A percentile compares a stretch with the other conserved stretches of the same genome.
Evolutionary conservation across 2,329 filamentous ascomycete genomes (phyloP).

Genomic region (Epichloe sibirici): DNA sequence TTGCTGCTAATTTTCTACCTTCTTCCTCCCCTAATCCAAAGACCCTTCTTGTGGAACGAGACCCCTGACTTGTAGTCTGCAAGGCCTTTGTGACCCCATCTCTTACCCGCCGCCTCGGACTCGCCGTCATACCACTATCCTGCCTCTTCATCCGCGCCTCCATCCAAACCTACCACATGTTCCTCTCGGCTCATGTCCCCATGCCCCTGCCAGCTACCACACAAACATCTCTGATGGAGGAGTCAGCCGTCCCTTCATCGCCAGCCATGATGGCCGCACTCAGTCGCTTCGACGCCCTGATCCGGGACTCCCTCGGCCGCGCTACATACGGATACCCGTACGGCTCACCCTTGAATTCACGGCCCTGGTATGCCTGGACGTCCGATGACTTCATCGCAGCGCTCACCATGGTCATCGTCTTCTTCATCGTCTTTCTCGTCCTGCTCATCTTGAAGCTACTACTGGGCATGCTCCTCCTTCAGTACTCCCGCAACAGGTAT

Average conservation of each 20-base stretch:
- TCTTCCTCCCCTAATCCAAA: not conserved
- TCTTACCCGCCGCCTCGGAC: constrained; percentile 74
- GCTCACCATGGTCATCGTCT: constrained; percentile 73
- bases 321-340: constrained; percentile 53
- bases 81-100: constrained; percentile 88
- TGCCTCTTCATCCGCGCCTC: constrained; percentile 92
- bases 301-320: constrained; percentile 65
- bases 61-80: not conserved
- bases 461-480: constrained; percentile 76
- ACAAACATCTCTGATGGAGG: constrained; percentile 52
- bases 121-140: constrained; percentile 84
- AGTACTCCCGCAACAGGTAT: constrained; percentile 69
- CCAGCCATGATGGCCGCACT: constrained; percentile 67
- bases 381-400: constrained; percentile 64
- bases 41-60: not conserved
- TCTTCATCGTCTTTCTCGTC: constrained; percentile 74
- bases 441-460: constrained; percentile 76
- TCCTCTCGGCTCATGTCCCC: constrained; percentile 75
- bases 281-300: constrained; percentile 62
- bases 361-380: constrained; percentile 43
- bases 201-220: constrained; percentile 55
- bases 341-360: constrained; percentile 24
- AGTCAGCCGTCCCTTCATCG: constrained; percentile 51
- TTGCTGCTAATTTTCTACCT: constrained; percentile 1
- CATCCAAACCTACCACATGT: constrained; percentile 97